These are phyloP conservation scores for Nitzschia inconspicua DNA, from an alignment of 108 stramenopile species.

Conservation along the genomic window DNA sequence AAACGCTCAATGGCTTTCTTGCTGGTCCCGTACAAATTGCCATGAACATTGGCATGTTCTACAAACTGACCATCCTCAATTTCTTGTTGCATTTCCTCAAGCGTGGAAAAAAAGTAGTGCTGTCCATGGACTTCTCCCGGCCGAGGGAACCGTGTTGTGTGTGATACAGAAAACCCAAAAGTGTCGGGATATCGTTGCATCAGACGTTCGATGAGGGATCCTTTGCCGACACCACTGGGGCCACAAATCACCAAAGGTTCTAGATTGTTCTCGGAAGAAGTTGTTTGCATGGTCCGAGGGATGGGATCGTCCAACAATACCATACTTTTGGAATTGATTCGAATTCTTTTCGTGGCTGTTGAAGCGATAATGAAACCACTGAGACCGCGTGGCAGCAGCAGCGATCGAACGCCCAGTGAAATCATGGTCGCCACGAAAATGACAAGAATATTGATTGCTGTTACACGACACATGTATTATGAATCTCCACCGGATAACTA, in stretches of 20 bases:
- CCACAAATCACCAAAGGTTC: conserved; percentile 48
- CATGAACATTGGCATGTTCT: conserved; percentile 95
- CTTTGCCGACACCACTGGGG: conserved; percentile 51
- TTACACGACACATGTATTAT: no score
- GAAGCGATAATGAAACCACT: no score
- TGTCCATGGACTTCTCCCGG: conserved; percentile 79
- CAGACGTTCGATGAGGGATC: conserved; percentile 43
- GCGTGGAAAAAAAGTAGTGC: conserved; percentile 89
- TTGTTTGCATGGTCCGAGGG: no score
- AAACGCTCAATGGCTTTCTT: conserved; percentile 67
- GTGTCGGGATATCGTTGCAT: neutral
- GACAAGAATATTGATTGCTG: no score
- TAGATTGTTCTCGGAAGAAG: conserved; percentile 3
- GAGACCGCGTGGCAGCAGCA: no score
- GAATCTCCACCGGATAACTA: no score
- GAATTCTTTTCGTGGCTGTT: no score
- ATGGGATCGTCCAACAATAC: no score
- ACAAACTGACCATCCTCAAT: conserved; percentile 55
- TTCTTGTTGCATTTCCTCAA: conserved; percentile 32
- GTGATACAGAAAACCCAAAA: neutral
- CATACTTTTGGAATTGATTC: no score
- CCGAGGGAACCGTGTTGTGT: conserved; percentile 90
- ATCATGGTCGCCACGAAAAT: no score
- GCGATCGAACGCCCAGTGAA: no score
- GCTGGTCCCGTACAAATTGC: conserved; percentile 95